Base-by-base conservation (phyloP, 2,329 filamentous ascomycete genomes). In the Cytospora leucostoma region DNA sequence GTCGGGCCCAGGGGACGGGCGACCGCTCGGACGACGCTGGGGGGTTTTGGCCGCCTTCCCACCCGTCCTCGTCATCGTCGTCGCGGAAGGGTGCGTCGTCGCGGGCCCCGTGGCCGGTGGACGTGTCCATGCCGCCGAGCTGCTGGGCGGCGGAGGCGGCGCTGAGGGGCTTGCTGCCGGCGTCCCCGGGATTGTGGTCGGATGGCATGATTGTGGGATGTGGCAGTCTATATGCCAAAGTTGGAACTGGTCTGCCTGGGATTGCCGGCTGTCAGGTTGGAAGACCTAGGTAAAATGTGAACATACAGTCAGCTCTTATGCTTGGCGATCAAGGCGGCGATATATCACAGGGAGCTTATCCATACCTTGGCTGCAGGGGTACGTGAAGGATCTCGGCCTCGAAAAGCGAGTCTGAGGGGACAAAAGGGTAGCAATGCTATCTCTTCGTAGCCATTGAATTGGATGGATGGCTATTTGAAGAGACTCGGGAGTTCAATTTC, bases 121-220 rank as follows among this genome's bases (percentile, higher is more conserved):
- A 37, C 35, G 52, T 21, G 57, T 64, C 56, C 56, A 59, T 64
- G 57, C 44, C 61, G 57, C 44, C 56, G 33, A 72, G 70, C 33
- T 70, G 71, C 55, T 71, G 69, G 32, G 74, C 73, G 11, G 74
- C 71, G 12, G 75, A 73, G 53, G 68, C 71, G 65, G 68, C 69
- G 51, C 67, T 69, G 47, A 65, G 69, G n/a, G 69, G 63, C 44
- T 68, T 60, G 52, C 70, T 70, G 62, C 68, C 80, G 69, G 78
- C 80, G 62, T 81, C 81, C 65, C 81, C 76, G 63, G 81, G 80
- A 53, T 74, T 72, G 73, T 82, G 81, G 74, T 84, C 79, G 69
- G 78, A 78, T 38, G 82, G 80, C 82, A 85, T 85, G 38, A 63
- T 74, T 62, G n/a, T 40, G 61, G 37, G 54, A 19, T 19, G 32